Evolutionary conservation across 305 asterid genomes (phyloP).

Genomic region (Plantago coronopus): DNA sequence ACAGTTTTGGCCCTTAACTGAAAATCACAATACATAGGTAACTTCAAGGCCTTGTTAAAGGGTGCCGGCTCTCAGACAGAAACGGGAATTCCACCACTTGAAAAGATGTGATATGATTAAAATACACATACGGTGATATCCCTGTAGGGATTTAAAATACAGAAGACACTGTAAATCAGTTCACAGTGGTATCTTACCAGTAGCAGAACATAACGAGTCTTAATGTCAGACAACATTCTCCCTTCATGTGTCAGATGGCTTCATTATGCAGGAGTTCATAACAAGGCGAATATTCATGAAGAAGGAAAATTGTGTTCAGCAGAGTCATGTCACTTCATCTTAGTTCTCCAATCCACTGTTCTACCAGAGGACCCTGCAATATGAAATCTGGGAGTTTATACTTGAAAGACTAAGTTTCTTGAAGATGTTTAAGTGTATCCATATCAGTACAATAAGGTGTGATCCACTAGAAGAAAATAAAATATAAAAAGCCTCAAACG

Average conservation of each 20-base stretch:
- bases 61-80: no score
- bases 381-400: background rate
- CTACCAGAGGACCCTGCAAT: background rate
- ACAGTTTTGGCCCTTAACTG: no score
- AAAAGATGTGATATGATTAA: no score
- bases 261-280: background rate
- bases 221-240: background rate
- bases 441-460: constrained; percentile 2
- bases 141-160: no score
- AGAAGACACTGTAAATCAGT: no score
- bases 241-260: background rate
- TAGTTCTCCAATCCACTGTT: background rate
- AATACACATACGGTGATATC: no score
- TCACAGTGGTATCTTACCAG: background rate
- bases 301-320: background rate
- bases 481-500: constrained; percentile 14
- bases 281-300: background rate
- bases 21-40: no score
- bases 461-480: background rate
- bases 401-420: background rate
- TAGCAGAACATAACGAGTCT: background rate
- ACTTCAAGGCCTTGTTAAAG: no score
- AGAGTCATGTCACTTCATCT: background rate
- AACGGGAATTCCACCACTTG: no score
- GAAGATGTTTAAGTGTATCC: background rate